phyloP scores from a whole-genome alignment of 257 asterid species.

The Ligustrum vulgare region DNA sequence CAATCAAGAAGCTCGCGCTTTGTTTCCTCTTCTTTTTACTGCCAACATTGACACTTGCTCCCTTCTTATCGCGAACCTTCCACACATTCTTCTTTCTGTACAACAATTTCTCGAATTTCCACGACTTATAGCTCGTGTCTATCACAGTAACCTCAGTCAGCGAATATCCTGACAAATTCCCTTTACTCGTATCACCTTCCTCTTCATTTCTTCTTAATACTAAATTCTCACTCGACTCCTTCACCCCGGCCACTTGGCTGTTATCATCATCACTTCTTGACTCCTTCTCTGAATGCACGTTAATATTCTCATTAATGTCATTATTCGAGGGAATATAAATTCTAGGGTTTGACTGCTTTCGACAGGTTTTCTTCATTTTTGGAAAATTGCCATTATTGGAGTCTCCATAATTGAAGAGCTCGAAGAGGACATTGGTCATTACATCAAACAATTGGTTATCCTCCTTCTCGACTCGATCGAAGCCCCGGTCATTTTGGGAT shows the following conservation, averaged over 20 bases:
- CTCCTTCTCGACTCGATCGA: constrained; percentile 25
- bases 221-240: constrained; percentile 27
- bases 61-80: constrained; percentile 75
- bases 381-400: constrained; percentile 20
- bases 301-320: constrained; percentile 17
- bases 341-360: constrained; percentile 79
- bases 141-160: constrained; percentile 81
- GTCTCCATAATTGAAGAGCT: constrained; percentile 76
- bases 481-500: constrained; percentile 10
- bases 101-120: constrained; percentile 88
- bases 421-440: constrained; percentile 59
- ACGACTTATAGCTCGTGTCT: constrained; percentile 75
- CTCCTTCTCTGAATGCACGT: constrained; percentile 30
- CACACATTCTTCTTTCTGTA: constrained; percentile 80
- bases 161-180: constrained; percentile 65
- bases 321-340: constrained; percentile 32
- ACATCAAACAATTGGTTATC: constrained; percentile 32
- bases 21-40: constrained; percentile 55
- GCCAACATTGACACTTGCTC: constrained; percentile 32
- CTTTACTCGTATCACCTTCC: constrained; percentile 39
- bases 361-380: constrained; percentile 43
- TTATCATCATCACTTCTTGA: constrained; percentile 38
- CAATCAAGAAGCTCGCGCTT: neutral
- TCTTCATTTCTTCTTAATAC: constrained; percentile 30
- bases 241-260: constrained; percentile 45